Evolutionary conservation across 1,139 yeast genomes (phyloP).

Genomic region (Casaregolazyma lundiana): DNA sequence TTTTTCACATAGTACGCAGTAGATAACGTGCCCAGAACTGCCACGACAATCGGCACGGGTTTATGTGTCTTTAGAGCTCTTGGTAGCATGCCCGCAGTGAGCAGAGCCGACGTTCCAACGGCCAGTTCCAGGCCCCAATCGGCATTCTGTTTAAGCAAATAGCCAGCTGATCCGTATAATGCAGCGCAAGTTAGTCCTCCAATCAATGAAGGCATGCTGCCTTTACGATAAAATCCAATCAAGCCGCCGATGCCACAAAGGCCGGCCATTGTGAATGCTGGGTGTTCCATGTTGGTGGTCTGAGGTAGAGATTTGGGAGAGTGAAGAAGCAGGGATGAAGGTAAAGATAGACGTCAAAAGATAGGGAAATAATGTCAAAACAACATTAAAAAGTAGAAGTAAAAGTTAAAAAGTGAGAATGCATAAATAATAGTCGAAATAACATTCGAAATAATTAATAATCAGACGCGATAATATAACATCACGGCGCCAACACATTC

Average conservation of each 20-base stretch:
- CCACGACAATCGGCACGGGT: conserved; percentile 69
- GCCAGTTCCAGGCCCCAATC: conserved; percentile 83
- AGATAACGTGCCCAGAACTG: conserved; percentile 60
- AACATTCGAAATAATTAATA: no score
- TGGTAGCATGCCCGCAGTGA: conserved; percentile 54
- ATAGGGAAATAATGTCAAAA: no score
- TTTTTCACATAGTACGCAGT: conserved; percentile 54
- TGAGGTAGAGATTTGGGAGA: background rate
- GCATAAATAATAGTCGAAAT: no score
- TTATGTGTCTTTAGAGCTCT: conserved; percentile 62
- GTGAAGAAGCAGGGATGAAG: background rate
- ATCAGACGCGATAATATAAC: no score
- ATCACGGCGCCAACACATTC: no score
- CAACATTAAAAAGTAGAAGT: no score
- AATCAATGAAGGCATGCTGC: conserved; percentile 72
- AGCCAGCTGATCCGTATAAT: conserved; percentile 73
- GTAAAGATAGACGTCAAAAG: background rate
- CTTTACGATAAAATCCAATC: conserved; percentile 65
- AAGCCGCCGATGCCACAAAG: conserved; percentile 69
- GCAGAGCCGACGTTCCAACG: conserved; percentile 59
- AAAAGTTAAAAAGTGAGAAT: no score
- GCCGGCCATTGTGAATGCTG: conserved; percentile 71
- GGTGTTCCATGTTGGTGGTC: conserved; percentile 38
- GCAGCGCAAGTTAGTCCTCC: conserved; percentile 73
- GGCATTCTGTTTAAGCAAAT: conserved; percentile 63